Evolutionary conservation across 352 stramenopile genomes (phyloP), one percentile per base, ranked within the genome.

Genomic region (Blastocystis sp.): DNA sequence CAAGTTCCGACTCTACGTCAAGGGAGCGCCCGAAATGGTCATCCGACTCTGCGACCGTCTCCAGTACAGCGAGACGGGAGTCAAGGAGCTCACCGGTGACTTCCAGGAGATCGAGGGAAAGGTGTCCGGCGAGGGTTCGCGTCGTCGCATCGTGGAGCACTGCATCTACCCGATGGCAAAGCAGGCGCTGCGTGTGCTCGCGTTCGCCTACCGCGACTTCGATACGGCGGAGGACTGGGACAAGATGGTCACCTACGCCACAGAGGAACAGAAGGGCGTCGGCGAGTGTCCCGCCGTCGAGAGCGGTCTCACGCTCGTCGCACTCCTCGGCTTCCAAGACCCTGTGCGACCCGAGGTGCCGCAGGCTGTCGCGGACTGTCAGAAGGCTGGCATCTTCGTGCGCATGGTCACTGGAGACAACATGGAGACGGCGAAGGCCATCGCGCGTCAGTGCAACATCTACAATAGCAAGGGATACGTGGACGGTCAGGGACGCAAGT

Each of bases 331-430:
- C 78, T 97, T 98, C 84, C 91, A 96, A 86, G 96, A 99, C 87
- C 96, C 96, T 3, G 90, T 97, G 51, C 93, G 94, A 21, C 89
- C 90, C 0, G 94, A 97, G 87, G 95, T 98, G 36, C 92, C 92
- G 29, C 91, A 96, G 54, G 91, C 95, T 11, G 96, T 99, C 34
- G 88, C 89, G 18, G 92, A 92, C 56, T 99, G 96, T 88, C 94
- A 96, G 87, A 89, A 90, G 18, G 95, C 95, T 6, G 96, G 96
- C 34, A 98, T 99, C 87, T 96, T 96, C 88, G 96, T 99, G 51
- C 93, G 95, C 44, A 99, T 99, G 95, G 94, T 98, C 81, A 99
- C 96, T 4, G 96, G 96, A 69, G 96, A 99, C 89, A 97, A 98
- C 86, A 94, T 98, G 72, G 91, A 97, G 77, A 99, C 96, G 27